Evolutionary conservation across 2,329 filamentous ascomycete genomes (phyloP), one percentile per base, ranked within the genome.

Genomic region (Cladosporium sp.): DNA sequence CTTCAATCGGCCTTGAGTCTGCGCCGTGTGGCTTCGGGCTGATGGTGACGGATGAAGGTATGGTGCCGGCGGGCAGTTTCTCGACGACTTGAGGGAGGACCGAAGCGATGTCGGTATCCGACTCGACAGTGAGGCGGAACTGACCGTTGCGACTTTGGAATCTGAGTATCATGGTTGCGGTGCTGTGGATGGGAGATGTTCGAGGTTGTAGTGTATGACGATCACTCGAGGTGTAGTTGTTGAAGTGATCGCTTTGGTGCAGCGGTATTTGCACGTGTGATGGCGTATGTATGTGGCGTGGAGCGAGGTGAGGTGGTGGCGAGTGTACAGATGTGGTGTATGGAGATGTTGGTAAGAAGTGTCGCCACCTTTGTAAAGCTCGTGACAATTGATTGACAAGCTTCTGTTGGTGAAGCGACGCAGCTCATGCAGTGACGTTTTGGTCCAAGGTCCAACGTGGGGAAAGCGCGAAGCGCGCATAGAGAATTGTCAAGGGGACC

Each of bases 81-180:
- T 88, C 85, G 21, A 85, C 76, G 60, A 89, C 81, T 77, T 87
- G 75, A 18, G 77, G 77, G 16, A 85, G 76, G 30, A 89, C 79
- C 10, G 84, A 80, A 23, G 82, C 76, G 76, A 98, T 97, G 0
- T 89, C 88, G 68, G 91, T 88, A 49, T 85, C 84, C 59, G 89
- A 86, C 72, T 93, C 89, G 71, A 96, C 86, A 60, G 85, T 91
- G 73, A 98, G 83, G 72, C 95, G 90, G 79, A 93, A 89, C 84
- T 95, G 95, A 81, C 95, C 95, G 81, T 97, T 93, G 69, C 91
- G 92, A 76, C 93, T 93, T 74, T 93, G 89, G 72, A 97, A 91
- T 78, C 93, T 88, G 65, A 97, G 83, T 75, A 97, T 85, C 88
- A 97, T 97, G 69, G 76, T 80, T 76, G 75, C 71, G 62, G 57